Base-by-base conservation (phyloP, 495 filamentous ascomycete species). In the Xylaria scruposa region DNA sequence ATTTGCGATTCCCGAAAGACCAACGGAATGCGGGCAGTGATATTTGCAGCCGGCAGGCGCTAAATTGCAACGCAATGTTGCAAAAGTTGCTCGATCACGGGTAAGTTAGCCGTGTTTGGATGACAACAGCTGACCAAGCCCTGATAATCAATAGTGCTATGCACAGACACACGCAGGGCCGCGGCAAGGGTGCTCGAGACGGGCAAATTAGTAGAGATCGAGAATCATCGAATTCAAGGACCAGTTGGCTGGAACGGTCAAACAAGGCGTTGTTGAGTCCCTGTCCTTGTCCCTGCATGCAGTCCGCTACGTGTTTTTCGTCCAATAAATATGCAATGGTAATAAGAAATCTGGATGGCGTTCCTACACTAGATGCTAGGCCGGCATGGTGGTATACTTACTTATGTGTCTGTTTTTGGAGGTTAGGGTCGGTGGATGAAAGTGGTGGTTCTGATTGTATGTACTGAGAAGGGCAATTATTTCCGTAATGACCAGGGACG, bases 71-170 rank as follows among this genome's bases (percentile, higher is more conserved):
- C 65, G 36, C 65, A 54, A 67, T 67, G 65, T 67, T 61, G 67
- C 67, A 70, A 49, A 58, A 61, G 67, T 40, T 62, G 54, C 44
- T 70, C 67, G 67, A 42, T 51, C 54, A 44, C 67, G 67, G 53
- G 26, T 59, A 59, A 13, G 67, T 49, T 70, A 70, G 54, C 67
- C 67, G 42, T 70, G 36, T 70, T 70, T 33, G 67, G 56, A 42
- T 49, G 61, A 49, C 54, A 26, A 70, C 67, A 42, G 67, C 67
- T 70, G 67, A 70, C 67, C 54, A 70, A 70, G 67, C 53, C 44
- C 53, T 47, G 36, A 33, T 31, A 70, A 60, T 70, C 53, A 70
- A 70, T 70, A 67, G 54, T 40, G 58, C 40, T 61, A 61, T 70
- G 58, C 58, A 51, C 67, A 58, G 51, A 46, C 53, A 36, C 67